phyloP scores from a whole-genome alignment of 2,329 filamentous ascomycete species.

The Juglanconis juglandina region DNA sequence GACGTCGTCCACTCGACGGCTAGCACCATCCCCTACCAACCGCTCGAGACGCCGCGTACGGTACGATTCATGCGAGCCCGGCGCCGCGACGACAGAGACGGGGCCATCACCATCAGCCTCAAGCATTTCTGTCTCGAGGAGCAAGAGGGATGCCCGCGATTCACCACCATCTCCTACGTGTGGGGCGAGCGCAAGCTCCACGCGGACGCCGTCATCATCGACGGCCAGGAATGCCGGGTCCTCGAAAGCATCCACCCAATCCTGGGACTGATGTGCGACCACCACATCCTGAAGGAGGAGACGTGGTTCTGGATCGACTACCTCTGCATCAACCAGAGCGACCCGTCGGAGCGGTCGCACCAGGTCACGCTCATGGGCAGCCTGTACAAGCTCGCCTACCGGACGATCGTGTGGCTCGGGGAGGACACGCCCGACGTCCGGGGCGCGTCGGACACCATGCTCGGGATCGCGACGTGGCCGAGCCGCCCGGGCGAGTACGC shows the following conservation, averaged over 20 bases:
- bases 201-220: neutral
- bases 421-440: neutral
- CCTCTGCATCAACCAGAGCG: slow-evolving; percentile 1
- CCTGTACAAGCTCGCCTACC: neutral
- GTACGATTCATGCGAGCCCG: no score
- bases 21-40: no score
- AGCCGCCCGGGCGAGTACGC: neutral
- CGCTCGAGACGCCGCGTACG: no score
- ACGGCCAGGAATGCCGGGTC: neutral
- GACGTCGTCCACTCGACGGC: no score
- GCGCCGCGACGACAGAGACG: no score
- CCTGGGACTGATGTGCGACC: neutral
- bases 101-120: no score
- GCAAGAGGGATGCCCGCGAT: neutral
- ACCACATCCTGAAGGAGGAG: neutral
- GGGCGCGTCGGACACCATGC: neutral
- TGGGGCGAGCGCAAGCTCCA: neutral
- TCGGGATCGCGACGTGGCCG: neutral
- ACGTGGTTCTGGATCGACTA: slow-evolving; percentile 3
- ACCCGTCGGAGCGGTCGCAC: neutral
- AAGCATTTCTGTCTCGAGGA: no score
- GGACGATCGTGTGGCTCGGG: neutral
- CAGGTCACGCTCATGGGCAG: slow-evolving; percentile 1
- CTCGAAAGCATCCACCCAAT: neutral
- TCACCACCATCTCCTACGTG: neutral